These are phyloP conservation scores for Metarhizium sp. DNA, from an alignment of 2,329 filamentous ascomycete species.

Conservation along the genomic window DNA sequence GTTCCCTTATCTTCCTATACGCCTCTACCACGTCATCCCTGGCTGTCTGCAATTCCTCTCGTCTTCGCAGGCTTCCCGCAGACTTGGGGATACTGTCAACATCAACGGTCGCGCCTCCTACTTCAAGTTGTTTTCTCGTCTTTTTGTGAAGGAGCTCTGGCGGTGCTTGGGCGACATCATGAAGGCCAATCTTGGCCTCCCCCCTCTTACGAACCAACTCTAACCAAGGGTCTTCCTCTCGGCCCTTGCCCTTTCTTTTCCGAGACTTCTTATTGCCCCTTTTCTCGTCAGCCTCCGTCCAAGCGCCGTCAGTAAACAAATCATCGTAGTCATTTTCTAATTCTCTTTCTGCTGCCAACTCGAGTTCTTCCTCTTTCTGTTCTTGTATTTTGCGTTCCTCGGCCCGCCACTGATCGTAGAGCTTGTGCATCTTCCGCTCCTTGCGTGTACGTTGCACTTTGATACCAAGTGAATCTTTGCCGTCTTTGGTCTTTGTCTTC, in stretches of 20 bases:
- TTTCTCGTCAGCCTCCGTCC: constrained; percentile 33
- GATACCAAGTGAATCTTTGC: constrained; percentile 54
- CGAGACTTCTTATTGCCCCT: constrained; percentile 14
- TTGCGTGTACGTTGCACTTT: constrained; percentile 69
- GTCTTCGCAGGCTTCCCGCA: constrained; percentile 27
- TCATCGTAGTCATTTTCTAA: constrained; percentile 47
- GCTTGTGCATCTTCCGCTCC: constrained; percentile 72
- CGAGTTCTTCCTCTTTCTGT: constrained; percentile 54
- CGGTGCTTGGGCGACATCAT: constrained; percentile 63
- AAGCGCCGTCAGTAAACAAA: constrained; percentile 22
- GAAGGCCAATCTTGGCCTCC: constrained; percentile 39
- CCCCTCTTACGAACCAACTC: constrained; percentile 59
- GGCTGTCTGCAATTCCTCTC: constrained; percentile 28
- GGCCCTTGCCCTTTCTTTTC: constrained; percentile 32
- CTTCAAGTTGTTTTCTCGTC: constrained; percentile 21
- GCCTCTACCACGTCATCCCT: constrained; percentile 27
- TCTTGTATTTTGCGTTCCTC: constrained; percentile 56
- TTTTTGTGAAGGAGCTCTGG: constrained; percentile 59
- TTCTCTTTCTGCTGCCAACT: constrained; percentile 54
- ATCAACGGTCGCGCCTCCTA: constrained; percentile 24
- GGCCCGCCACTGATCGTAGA: constrained; percentile 69
- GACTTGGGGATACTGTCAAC: constrained; percentile 28
- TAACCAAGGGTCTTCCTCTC: constrained; percentile 67
- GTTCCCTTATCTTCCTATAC: constrained; percentile 28
- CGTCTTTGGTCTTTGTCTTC: constrained; percentile 46